phyloP scores from a whole-genome alignment of 768 basidiomycete genomes.

The Termitomyces sp. region DNA sequence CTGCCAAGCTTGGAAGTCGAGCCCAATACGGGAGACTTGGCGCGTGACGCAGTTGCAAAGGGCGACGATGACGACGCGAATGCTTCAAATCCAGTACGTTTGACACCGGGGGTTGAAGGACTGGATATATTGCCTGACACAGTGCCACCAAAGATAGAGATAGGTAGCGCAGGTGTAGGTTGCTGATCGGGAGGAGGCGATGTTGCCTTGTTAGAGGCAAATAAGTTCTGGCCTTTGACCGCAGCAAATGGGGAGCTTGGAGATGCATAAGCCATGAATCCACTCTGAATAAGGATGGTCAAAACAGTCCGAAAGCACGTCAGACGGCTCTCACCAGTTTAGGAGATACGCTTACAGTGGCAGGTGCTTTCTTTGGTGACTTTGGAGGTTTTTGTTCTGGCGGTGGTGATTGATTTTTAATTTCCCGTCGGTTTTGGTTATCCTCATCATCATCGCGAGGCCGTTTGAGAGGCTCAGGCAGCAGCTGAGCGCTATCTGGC shows the following conservation, averaged over 20 bases:
- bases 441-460: conserved; percentile 57
- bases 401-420: conserved; percentile 62
- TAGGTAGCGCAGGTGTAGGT: conserved; percentile 4
- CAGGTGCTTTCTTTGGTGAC: conserved; percentile 11
- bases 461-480: conserved; percentile 46
- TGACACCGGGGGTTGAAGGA: conserved; percentile 20
- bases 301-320: background rate
- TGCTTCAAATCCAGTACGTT: conserved; percentile 29
- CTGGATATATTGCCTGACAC: conserved; percentile 14
- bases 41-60: conserved; percentile 26
- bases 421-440: conserved; percentile 57
- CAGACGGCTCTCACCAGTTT: conserved; percentile 39
- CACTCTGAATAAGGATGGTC: conserved; percentile 37
- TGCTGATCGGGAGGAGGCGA: conserved; percentile 21
- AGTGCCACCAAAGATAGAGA: conserved; percentile 5
- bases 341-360: conserved; percentile 19
- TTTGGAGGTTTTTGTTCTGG: conserved; percentile 42
- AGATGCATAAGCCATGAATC: conserved; percentile 80
- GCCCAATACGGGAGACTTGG: conserved; percentile 52
- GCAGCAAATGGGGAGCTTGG: conserved; percentile 67
- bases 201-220: conserved; percentile 34
- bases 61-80: conserved; percentile 25
- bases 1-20: conserved; percentile 33
- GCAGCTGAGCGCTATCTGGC: conserved; percentile 22
- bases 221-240: conserved; percentile 63